Evolutionary conservation across 2,329 filamentous ascomycete genomes (phyloP), one percentile per base, ranked within the genome.

Genomic region (Aureobasidium uvarum): DNA sequence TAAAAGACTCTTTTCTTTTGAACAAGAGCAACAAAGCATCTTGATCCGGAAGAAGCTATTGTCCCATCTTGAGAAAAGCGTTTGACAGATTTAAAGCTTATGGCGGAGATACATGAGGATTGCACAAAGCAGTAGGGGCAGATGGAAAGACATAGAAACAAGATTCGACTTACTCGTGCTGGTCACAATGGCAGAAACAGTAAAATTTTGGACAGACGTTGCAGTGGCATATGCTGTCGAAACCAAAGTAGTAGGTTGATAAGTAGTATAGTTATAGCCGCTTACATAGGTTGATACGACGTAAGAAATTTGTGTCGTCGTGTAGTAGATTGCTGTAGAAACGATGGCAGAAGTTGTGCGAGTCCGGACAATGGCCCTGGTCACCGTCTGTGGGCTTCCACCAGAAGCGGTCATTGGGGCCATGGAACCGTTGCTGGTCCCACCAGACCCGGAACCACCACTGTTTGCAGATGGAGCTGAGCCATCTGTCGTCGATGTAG

Each of bases 161-260:
- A 46, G 5, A 11, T 3, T 48, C n/a, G 1, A 60, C 58, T 62
- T 51, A 62, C 58, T 62, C 16, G 43, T 62, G 45, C 45, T 50
- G 33, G 56, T 60, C 18, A 60, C 56, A 33, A 60, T 23, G 6
- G 59, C 59, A 38, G 59, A 62, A 18, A 62, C 45, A 5, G 59
- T 62, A 2, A 52, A 20, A 6, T 50, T 62, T 4, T 36, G 59
- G 10, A 28, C 6, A 10, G 59, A 38, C 2, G 60, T 63, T 16
- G 33, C 60, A 13, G 60, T 63, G 7, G 41, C 60, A 31, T 39
- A 62, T 7, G 58, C 58, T 6, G 58, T 62, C 2, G 58, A 51
- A 5, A 63, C 38, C 7, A 63, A 7, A 20, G 46, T 63, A 13
- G 48, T 63, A 2, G 60, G 48, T 38, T 23, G 45, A 20, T 20